A percentile compares a stretch with the other conserved stretches of the same genome.
phyloP scores from a whole-genome alignment of 441 rosid species.

The Jatropha podagrica region DNA sequence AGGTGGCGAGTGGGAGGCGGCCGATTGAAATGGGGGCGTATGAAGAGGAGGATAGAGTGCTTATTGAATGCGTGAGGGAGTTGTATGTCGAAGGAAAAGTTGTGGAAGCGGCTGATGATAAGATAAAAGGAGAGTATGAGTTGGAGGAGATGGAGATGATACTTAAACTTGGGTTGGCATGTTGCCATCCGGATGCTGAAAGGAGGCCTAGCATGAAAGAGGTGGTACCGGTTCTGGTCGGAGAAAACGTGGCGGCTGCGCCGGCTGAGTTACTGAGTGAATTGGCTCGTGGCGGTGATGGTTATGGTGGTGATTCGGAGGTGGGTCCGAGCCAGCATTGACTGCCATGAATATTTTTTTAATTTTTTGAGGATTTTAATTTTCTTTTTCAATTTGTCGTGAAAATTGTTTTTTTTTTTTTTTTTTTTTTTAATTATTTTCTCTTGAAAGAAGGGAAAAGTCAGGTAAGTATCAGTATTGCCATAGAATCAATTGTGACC shows the following conservation, averaged over 20 bases:
- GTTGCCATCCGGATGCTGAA: slow-evolving; percentile 74
- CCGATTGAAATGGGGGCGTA: slow-evolving; percentile 66
- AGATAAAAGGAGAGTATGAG: slow-evolving; percentile 50
- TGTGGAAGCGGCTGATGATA: slow-evolving; percentile 65
- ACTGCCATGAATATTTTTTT: slow-evolving; percentile 15
- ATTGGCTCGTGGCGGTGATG: slow-evolving; percentile 25
- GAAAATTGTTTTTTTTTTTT: neutral
- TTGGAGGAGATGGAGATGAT: slow-evolving; percentile 77
- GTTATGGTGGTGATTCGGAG: slow-evolving; percentile 3
- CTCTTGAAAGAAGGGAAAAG: no score
- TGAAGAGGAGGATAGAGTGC: slow-evolving; percentile 58
- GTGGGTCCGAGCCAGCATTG: slow-evolving; percentile 1
- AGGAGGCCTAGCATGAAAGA: slow-evolving; percentile 77
- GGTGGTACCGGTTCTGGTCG: slow-evolving; percentile 61
- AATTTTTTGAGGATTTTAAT: neutral
- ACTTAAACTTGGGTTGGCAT: slow-evolving; percentile 71
- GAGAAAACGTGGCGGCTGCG: slow-evolving; percentile 43
- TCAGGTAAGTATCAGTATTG: no score
- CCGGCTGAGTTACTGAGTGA: slow-evolving; percentile 54
- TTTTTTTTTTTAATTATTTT: neutral
- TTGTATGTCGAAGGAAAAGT: slow-evolving; percentile 61
- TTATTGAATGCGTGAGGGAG: slow-evolving; percentile 88
- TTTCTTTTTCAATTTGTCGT: neutral
- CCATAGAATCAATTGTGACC: no score
- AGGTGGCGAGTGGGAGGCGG: slow-evolving; percentile 83